Evolutionary conservation across 169 alveolate species (phyloP).

Genomic region (Cryptosporidium parvum): DNA sequence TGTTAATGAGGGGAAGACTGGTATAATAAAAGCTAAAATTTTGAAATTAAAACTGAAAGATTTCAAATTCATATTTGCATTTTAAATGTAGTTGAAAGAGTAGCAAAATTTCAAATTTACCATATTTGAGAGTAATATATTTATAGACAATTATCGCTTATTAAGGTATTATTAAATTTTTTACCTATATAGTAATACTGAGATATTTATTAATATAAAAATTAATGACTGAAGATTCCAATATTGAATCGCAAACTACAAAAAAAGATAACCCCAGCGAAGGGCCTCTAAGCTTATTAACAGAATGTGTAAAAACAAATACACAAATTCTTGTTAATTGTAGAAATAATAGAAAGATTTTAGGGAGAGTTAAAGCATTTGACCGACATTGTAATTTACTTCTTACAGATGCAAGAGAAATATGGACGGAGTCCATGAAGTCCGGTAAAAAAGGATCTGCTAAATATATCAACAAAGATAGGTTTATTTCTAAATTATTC

Average conservation of each 20-base stretch:
- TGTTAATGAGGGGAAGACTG: neutral
- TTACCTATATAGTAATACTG: neutral
- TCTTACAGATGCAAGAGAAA: constrained; percentile 96
- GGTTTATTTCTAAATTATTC: constrained; percentile 95
- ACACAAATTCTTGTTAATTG: constrained; percentile 95
- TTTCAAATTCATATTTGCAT: neutral
- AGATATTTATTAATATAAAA: neutral
- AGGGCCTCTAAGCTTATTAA: constrained; percentile 96
- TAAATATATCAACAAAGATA: constrained; percentile 92
- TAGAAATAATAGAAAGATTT: constrained; percentile 96
- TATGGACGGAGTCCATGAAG: constrained; percentile 95
- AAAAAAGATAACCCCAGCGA: constrained; percentile 92
- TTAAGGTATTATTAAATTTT: neutral
- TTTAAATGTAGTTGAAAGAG: neutral
- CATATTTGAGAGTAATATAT: too few species aligned
- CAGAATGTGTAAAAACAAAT: constrained; percentile 95
- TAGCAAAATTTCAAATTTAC: neutral
- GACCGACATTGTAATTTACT: constrained; percentile 98
- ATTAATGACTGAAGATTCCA: constrained; percentile 45
- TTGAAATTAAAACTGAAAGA: neutral
- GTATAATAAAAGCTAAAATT: neutral
- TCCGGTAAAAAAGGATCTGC: constrained; percentile 91
- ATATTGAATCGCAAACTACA: constrained; percentile 46
- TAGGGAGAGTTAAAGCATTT: constrained; percentile 97
- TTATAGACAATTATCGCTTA: too few species aligned